phyloP scores from a whole-genome alignment of 1,284 basidiomycete species.

The Papiliotrema terrestris region DNA sequence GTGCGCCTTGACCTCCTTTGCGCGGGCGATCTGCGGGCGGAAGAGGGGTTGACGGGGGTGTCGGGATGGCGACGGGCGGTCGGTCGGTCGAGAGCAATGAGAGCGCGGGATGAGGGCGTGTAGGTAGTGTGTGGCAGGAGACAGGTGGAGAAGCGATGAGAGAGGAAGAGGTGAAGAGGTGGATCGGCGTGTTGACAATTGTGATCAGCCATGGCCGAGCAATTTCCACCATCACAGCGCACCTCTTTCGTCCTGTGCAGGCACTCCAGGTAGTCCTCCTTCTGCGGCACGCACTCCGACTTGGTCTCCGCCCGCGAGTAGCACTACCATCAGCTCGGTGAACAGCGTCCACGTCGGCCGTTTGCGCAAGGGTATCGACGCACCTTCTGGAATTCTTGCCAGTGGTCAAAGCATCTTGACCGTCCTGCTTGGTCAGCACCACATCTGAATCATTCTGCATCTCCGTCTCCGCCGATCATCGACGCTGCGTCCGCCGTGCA shows the following conservation, averaged over 20 bases:
- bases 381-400: constrained; percentile 79
- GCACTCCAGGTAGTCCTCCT: constrained; percentile 91
- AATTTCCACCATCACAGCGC: constrained; percentile 11
- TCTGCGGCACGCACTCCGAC: constrained; percentile 65
- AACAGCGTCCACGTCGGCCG: background rate
- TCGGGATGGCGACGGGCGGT: constrained; percentile 1
- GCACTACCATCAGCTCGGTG: constrained; percentile 57
- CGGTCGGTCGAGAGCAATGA: background rate
- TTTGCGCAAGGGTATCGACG: background rate
- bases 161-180: background rate
- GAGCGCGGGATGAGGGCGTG: background rate
- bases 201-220: background rate
- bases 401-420: constrained; percentile 85
- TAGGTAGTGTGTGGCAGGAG: too few relatives aligned
- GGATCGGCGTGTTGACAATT: background rate
- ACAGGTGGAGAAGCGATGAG: background rate
- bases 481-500: background rate
- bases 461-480: background rate
- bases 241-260: constrained; percentile 90
- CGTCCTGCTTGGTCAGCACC: constrained; percentile 57
- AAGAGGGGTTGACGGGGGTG: background rate
- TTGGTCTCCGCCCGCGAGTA: constrained; percentile 79
- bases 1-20: constrained; percentile 68
- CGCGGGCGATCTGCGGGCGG: constrained; percentile 62
- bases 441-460: background rate